These are phyloP conservation scores for Tetracentron sinense DNA, from an alignment of 164 flowering plant genomes.

Conservation along the genomic window DNA sequence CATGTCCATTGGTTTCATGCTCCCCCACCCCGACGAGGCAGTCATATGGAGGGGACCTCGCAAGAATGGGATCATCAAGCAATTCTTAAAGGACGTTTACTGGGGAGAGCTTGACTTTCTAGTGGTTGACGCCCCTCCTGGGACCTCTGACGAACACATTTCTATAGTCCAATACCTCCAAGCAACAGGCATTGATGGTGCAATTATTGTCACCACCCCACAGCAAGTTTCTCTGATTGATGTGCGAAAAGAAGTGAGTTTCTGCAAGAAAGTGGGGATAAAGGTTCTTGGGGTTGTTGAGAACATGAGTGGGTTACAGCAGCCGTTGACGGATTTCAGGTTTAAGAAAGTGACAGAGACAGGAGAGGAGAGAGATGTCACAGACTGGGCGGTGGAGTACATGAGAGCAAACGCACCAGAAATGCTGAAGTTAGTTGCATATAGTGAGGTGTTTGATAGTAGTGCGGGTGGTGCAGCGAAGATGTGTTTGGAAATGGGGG, in stretches of 20 bases:
- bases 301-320: slow-evolving; percentile 84
- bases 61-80: slow-evolving; percentile 81
- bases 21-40: slow-evolving; percentile 84
- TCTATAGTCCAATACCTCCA: slow-evolving; percentile 76
- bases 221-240: slow-evolving; percentile 89
- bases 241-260: slow-evolving; percentile 84
- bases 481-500: slow-evolving; percentile 81
- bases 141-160: slow-evolving; percentile 95
- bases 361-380: slow-evolving; percentile 61
- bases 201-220: slow-evolving; percentile 90
- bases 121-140: slow-evolving; percentile 92
- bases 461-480: slow-evolving; percentile 76
- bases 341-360: slow-evolving; percentile 38
- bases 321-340: slow-evolving; percentile 51
- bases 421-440: slow-evolving; percentile 45
- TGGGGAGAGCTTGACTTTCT: slow-evolving; percentile 97
- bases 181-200: slow-evolving; percentile 83
- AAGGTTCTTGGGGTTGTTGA: slow-evolving; percentile 87
- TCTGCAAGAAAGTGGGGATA: slow-evolving; percentile 81
- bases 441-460: slow-evolving; percentile 80
- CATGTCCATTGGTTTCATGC: slow-evolving; percentile 94
- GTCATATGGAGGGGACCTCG: slow-evolving; percentile 97
- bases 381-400: slow-evolving; percentile 44
- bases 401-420: slow-evolving; percentile 71
- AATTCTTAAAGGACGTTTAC: slow-evolving; percentile 78